A percentile compares a stretch with the other conserved stretches of the same genome.
These are phyloP conservation scores for Blastomyces emzantsi DNA, from an alignment of 2,329 filamentous ascomycete genomes.

Conservation along the genomic window DNA sequence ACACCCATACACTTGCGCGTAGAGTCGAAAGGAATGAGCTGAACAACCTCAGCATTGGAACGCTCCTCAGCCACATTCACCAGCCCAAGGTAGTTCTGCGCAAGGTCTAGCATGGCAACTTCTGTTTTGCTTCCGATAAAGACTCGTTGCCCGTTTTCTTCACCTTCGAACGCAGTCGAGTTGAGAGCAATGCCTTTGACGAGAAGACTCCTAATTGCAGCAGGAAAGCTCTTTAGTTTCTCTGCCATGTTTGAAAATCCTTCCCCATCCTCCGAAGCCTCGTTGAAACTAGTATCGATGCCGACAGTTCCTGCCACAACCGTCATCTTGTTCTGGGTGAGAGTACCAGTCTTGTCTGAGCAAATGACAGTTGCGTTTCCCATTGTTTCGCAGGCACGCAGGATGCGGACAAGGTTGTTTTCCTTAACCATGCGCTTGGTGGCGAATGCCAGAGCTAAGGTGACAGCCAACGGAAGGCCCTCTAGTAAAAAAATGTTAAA, in stretches of 20 bases:
- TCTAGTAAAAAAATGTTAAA: conserved; percentile 35
- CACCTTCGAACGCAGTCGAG: conserved; percentile 68
- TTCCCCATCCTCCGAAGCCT: conserved; percentile 21
- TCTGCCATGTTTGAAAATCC: conserved; percentile 21
- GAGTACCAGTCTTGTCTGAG: conserved; percentile 68
- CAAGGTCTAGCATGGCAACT: conserved; percentile 62
- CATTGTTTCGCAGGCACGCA: conserved; percentile 74
- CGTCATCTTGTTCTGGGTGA: conserved; percentile 68
- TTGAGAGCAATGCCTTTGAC: conserved; percentile 38
- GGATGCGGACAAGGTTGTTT: conserved; percentile 65
- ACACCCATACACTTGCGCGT: conserved; percentile 57
- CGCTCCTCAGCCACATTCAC: conserved; percentile 53
- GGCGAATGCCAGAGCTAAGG: conserved; percentile 65
- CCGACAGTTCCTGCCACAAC: conserved; percentile 65
- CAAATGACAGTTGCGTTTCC: conserved; percentile 72
- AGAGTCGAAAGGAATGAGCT: conserved; percentile 68
- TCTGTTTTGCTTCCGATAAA: conserved; percentile 71
- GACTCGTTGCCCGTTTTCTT: conserved; percentile 55
- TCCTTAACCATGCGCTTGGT: conserved; percentile 69
- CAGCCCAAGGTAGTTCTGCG: conserved; percentile 58
- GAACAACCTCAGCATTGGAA: conserved; percentile 50
- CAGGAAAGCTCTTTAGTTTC: conserved; percentile 26
- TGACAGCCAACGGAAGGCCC: conserved; percentile 68
- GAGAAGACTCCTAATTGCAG: conserved; percentile 29
- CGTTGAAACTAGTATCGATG: conserved; percentile 48